Conservation (phyloP, 306 rosid genomes). For the Medicago lupulina region DNA sequence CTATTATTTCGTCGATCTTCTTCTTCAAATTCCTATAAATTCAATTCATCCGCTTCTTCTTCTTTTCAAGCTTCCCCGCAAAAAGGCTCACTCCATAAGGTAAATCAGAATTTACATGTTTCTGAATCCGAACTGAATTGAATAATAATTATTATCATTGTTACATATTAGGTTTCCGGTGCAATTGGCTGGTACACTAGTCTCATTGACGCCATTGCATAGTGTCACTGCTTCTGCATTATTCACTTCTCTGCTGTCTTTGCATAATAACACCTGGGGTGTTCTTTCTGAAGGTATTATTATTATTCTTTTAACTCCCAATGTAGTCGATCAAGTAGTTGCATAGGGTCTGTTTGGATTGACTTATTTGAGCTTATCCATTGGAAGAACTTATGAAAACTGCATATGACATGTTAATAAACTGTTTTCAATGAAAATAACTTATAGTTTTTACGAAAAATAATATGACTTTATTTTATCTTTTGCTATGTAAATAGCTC, state of each 20-base stretch:
- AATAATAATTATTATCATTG: neutral
- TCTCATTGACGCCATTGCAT: constrained; percentile 83
- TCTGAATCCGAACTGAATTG: too few relatives aligned
- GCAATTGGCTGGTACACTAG: constrained; percentile 64
- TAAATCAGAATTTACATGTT: neutral
- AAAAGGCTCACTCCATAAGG: constrained; percentile 60
- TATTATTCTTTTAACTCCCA: neutral
- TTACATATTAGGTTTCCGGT: constrained; percentile 62
- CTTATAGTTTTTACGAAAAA: too few relatives aligned
- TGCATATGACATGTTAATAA: too few relatives aligned
- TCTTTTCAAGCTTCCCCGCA: constrained; percentile 40
- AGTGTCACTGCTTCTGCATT: constrained; percentile 84
- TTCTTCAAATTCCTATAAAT: constrained; percentile 48
- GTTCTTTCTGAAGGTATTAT: constrained; percentile 83
- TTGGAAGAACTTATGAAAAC: too few relatives aligned
- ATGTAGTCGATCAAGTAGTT: too few relatives aligned
- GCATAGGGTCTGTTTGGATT: too few relatives aligned
- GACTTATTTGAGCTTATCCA: neutral
- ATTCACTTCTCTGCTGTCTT: constrained; percentile 74
- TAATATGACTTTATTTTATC: too few relatives aligned
- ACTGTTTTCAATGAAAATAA: too few relatives aligned
- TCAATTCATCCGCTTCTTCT: constrained; percentile 35
- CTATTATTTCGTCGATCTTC: constrained; percentile 51
- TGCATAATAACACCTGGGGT: constrained; percentile 75
- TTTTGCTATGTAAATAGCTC: too few relatives aligned